These are phyloP conservation scores for Nothophoma quercina DNA, from an alignment of 2,329 filamentous ascomycete species.

Conservation along the genomic window DNA sequence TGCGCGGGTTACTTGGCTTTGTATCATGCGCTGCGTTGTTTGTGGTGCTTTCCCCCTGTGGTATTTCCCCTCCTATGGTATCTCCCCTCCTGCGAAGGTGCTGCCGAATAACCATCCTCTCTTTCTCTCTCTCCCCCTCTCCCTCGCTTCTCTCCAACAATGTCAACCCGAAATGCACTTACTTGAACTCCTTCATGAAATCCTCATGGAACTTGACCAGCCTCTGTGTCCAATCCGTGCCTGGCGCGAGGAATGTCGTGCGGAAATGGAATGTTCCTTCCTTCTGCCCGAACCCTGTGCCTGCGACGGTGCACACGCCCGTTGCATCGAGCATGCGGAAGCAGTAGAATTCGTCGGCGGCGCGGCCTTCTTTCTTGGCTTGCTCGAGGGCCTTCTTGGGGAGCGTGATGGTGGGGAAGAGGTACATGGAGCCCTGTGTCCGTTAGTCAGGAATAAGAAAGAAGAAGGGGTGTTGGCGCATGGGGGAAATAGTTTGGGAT, in stretches of 20 bases:
- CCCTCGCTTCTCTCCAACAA: too few relatives aligned
- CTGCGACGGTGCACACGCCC: constrained; percentile 92
- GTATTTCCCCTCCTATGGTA: too few relatives aligned
- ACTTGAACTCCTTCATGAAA: constrained; percentile 83
- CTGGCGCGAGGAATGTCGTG: constrained; percentile 95
- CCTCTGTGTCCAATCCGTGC: constrained; percentile 89
- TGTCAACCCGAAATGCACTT: too few relatives aligned
- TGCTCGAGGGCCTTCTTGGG: constrained; percentile 78
- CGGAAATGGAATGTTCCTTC: constrained; percentile 91
- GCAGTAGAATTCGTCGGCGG: constrained; percentile 93
- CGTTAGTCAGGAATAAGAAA: neutral
- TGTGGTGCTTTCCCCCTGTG: too few relatives aligned
- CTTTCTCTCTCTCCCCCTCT: too few relatives aligned
- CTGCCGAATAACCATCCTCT: too few relatives aligned
- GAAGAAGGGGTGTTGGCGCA: neutral
- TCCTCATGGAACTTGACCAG: constrained; percentile 90
- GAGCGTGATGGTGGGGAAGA: constrained; percentile 92
- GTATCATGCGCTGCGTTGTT: too few relatives aligned
- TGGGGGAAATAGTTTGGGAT: too few relatives aligned
- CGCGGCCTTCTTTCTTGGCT: constrained; percentile 74
- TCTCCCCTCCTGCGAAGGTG: too few relatives aligned
- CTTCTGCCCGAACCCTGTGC: constrained; percentile 92
- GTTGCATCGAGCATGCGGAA: constrained; percentile 90
- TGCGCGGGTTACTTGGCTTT: too few relatives aligned
- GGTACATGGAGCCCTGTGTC: constrained; percentile 89